Base-by-base conservation (phyloP, 495 filamentous ascomycete species). In the Aspergillus cavernicola region DNA sequence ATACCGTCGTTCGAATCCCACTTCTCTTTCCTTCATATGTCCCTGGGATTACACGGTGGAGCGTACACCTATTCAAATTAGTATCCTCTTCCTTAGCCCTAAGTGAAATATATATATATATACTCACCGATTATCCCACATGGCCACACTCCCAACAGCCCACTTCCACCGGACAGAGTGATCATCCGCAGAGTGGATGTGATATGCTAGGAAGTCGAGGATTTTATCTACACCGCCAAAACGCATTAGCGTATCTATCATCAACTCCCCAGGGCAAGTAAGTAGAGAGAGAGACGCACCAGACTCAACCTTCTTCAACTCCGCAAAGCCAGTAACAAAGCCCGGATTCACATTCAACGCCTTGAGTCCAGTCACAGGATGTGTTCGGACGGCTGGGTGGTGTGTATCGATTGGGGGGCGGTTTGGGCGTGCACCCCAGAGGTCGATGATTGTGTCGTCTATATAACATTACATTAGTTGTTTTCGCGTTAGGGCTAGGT, bases 111-210 rank as follows among this genome's bases (percentile, higher is more conserved):
- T 4, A 28, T 4, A 28, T 28, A 28, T 4, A 9, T 28, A 28
- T 22, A 36, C 57, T 11, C 35, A 69, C 60, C 71, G 59, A 60
- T 82, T 82, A 52, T 82, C 78, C 77, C 78, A 82, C 65, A 82
- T 74, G 6, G 77, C 78, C 12, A 80, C 71, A 38, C 68, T 71
- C 3, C 79, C 79, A 33, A 77, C 74, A n/a, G 64, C 64, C 79
- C 77, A 82, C 54, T 80, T 80, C 73, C 74, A 80, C 6, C 78
- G 63, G 12, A 80, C 76, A 43, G 66, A 68, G 53, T 80, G 74
- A 53, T 82, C 78, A 48, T 80, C 77, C 0, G 76, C 74, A 12
- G 73, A 70, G 55, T 80, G 79, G 41, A 80, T 73, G 52, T 80
- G 77, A 46, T 73, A 72, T 6, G 66, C 58, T 41, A 79, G 70